Base-by-base conservation (phyloP, 2,329 filamentous ascomycete species). In the Beauveria scarabaeidicola region DNA sequence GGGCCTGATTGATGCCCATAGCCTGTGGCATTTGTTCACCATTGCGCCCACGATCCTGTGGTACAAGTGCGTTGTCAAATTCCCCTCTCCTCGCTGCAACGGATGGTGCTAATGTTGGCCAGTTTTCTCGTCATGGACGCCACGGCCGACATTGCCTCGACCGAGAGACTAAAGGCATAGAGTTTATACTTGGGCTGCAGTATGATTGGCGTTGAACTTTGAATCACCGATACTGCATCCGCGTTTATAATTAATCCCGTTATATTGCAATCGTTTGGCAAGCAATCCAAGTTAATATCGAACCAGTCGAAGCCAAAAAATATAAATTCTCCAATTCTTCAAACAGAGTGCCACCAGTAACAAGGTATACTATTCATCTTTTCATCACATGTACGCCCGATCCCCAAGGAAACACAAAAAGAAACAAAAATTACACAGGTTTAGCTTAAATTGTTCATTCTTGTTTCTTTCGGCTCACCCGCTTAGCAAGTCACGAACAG, bases 11-110 rank as follows among this genome's bases (percentile, higher is more conserved):
- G 94, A 99, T 78, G 94, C 94, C 4, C 94, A 99, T 75, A 92
- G 90, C 68, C 73, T 99, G 63, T 99, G 94, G 94, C 94, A 99
- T 80, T 72, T 96, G 63, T 91, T 92, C 60, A 99, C 94, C 0
- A 93, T 99, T 54, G 82, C 83, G 36, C 94, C 94, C 10, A 90
- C 90, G 0, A 78, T 94, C 53, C 82, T 96, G 78, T 97, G 90
- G 90, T 99, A 99, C 73, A 91, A 89, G 92, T 97, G 77, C 80
- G 91, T 86, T 36, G 5, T 13, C 10, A 60, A 21, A 47, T 15
- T n/a, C 36, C n/a, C 15, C 44, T 2, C 3, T 21, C 19, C 21
- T 27, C 27, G n/a, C 8, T 3, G 10, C 11, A 10, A 40, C n/a
- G 2, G 3, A 38, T 47, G n/a, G 41, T 41, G 21, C 68, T 74